Conservation (phyloP, 345 rosid genomes). For the Moringa oleifera region DNA sequence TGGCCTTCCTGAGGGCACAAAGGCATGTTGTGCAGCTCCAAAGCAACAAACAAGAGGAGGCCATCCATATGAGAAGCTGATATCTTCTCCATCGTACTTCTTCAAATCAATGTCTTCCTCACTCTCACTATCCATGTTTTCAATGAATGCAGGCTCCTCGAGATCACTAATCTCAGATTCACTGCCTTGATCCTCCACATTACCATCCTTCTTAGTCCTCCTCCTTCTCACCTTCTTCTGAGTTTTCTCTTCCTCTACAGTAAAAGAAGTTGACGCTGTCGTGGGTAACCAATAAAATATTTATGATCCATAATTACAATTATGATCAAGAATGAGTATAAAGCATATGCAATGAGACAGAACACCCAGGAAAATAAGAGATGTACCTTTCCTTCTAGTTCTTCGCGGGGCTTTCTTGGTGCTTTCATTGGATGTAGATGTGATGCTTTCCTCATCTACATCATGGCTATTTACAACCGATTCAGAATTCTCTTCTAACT, state of each 20-base stretch:
- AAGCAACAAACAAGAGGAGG: conserved; percentile 97
- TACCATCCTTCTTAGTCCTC: conserved; percentile 33
- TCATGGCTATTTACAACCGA: conserved; percentile 19
- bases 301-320: neutral
- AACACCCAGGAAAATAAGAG: conserved; percentile 1
- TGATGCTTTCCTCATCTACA: conserved; percentile 23
- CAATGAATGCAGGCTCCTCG: conserved; percentile 30
- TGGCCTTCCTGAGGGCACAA: conserved; percentile 81
- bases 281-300: conserved; percentile 19
- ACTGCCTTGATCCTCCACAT: conserved; percentile 26
- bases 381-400: conserved; percentile 47
- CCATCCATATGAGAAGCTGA: conserved; percentile 75
- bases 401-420: conserved; percentile 25
- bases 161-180: conserved; percentile 46
- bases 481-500: conserved; percentile 30
- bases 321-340: neutral
- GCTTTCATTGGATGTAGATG: conserved; percentile 21
- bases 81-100: conserved; percentile 56
- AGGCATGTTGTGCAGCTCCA: conserved; percentile 85
- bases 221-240: conserved; percentile 51
- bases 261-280: conserved; percentile 28
- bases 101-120: conserved; percentile 56
- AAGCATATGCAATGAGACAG: conserved; percentile 5
- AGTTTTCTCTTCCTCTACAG: conserved; percentile 37
- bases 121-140: conserved; percentile 42